A percentile compares a stretch with the other conserved stretches of the same genome.
Evolutionary conservation across 352 stramenopile genomes (phyloP).

Genomic region (Phytophthora multivora): DNA sequence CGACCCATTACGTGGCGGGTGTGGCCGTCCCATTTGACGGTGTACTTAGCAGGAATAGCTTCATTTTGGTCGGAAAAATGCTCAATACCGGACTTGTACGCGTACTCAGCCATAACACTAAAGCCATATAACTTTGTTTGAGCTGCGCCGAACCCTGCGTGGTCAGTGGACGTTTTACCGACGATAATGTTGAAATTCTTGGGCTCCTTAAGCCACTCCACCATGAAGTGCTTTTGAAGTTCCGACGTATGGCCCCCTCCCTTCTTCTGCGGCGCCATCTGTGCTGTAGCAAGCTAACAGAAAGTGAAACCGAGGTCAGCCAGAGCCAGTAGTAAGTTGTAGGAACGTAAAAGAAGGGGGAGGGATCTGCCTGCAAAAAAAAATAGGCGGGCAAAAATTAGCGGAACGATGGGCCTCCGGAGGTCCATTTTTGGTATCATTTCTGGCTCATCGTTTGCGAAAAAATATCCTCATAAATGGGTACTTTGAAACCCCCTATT

Average conservation of each 20-base stretch:
- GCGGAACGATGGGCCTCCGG: background rate
- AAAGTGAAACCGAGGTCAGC: background rate
- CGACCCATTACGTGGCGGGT: no score
- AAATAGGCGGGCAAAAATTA: background rate
- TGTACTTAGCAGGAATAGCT: constrained; percentile 5
- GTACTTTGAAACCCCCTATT: background rate
- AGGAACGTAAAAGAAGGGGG: background rate
- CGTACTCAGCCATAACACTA: background rate
- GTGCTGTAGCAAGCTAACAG: background rate
- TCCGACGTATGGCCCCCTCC: background rate
- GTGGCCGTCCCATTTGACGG: background rate
- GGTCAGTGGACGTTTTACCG: background rate
- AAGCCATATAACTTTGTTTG: constrained; percentile 2
- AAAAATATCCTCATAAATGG: background rate
- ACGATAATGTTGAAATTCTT: constrained; percentile 5
- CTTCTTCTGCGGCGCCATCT: background rate
- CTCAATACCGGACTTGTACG: background rate
- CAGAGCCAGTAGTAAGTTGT: background rate
- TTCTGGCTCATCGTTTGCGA: background rate
- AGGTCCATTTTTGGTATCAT: background rate
- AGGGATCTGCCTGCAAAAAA: background rate
- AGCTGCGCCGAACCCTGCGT: background rate
- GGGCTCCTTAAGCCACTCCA: background rate
- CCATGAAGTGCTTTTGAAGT: constrained; percentile 10
- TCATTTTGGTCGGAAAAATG: background rate